phyloP scores from a whole-genome alignment of 176 grass and related monocot species.

The Aegilops speltoides region DNA sequence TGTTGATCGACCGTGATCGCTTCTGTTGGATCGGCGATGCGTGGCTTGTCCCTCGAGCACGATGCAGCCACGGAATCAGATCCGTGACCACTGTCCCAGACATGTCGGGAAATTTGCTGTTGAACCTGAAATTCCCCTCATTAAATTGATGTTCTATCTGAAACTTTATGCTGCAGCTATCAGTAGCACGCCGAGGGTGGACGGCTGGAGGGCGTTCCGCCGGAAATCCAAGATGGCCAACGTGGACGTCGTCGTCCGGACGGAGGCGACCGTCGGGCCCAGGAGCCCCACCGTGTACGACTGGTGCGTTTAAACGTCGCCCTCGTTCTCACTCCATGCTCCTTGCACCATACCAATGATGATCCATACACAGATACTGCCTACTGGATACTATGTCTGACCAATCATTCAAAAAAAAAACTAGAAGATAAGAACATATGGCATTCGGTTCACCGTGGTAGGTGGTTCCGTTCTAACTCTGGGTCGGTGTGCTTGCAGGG shows the following conservation, averaged over 20 bases:
- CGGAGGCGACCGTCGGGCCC: constrained; percentile 37
- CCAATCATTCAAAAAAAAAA: background rate
- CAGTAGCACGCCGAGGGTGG: constrained; percentile 49
- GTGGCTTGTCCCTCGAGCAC: no score
- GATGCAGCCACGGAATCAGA: no score
- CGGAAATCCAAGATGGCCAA: constrained; percentile 47
- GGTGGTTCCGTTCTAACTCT: background rate
- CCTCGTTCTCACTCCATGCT: background rate
- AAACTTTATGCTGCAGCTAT: background rate
- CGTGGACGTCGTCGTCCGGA: background rate
- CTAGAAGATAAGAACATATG: background rate
- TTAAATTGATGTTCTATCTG: no score
- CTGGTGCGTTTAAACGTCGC: constrained; percentile 52
- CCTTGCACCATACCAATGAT: background rate
- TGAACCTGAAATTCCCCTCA: no score
- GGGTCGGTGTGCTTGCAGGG: constrained; percentile 46
- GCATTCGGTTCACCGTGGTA: background rate
- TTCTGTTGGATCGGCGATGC: background rate
- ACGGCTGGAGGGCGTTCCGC: constrained; percentile 49
- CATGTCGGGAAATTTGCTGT: no score
- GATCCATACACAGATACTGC: background rate
- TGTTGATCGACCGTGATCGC: background rate
- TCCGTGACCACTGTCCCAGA: no score
- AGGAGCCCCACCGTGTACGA: constrained; percentile 92
- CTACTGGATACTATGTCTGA: no score